Base-by-base conservation (phyloP, 164 flowering plant species). In the Annona squamosa region DNA sequence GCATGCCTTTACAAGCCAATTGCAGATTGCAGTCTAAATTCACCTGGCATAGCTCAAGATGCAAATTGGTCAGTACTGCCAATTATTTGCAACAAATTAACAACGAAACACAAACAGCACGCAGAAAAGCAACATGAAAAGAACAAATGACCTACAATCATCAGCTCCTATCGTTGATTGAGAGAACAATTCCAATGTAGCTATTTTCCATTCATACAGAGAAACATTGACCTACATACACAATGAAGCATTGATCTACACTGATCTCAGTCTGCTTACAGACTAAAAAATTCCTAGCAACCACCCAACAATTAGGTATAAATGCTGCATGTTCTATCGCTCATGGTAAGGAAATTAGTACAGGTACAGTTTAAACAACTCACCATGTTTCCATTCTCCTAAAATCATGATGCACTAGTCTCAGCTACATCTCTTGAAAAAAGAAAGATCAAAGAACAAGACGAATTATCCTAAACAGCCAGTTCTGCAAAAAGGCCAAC, bases 201-300 rank as follows among this genome's bases (percentile, higher is more conserved):
- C 37, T 26, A 26, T 6, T 52, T 17, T 17, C 18, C 65, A 63
- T 63, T 63, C 19, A 63, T 61, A 61, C 68, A 13, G 10, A 69
- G 71, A 76, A 71, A 71, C 74, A 66, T 44, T 42, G 61, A 76
- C 71, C 71, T 71, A 76, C 66, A 76, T 61, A 66, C 66, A 71
- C 47, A 71, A 46, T n/a, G 37, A 65, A 71, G n/a, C 64, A 63
- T 41, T 47, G 59, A 70, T 48, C 47, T 47, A 72, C 63, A 47
- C 45, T 17, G 43, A 17, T 13, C 18, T 26, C 41, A 26, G 43
- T 46, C 43, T 42, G 17, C 46, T 16, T 43, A 42, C 45, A 66
- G 16, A 17, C 3, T 46, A 66, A 10, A 17, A 2, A 17, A 46
- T 66, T 13, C 46, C 13, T 66, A n/a, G 10, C 13, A 61, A 18